Percentiles rank a stretch among this genome's conserved stretches.
Conservation (phyloP, 2,329 filamentous ascomycete genomes). For the Trichoderma pleuroti region DNA sequence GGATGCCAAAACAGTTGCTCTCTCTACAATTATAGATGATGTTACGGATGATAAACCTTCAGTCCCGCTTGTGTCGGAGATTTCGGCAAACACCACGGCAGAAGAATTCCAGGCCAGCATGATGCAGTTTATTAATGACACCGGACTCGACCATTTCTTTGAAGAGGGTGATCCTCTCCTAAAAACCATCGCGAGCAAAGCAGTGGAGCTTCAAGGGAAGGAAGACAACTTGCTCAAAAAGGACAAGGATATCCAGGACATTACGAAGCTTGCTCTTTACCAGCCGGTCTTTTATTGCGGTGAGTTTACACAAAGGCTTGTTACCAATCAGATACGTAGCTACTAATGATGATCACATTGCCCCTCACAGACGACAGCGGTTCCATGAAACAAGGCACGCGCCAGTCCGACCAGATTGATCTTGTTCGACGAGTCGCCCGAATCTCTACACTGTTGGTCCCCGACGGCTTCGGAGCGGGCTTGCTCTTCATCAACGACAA, state of each 20-base stretch:
- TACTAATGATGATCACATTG: not conserved
- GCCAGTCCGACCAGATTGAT: not conserved
- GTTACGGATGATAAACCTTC: not conserved
- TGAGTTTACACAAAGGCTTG: not conserved
- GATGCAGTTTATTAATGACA: not conserved
- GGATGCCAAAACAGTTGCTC: not conserved
- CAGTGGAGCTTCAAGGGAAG: not conserved
- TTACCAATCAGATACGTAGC: not conserved
- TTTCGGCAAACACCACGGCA: not conserved
- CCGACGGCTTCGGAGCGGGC: not conserved
- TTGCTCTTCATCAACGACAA: conserved; percentile 12
- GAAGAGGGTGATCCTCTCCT: not conserved
- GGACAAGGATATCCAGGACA: not conserved
- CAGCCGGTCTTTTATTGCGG: conserved; percentile 16
- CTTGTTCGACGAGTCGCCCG: not conserved
- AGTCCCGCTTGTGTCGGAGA: not conserved
- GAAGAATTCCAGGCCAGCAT: conserved; percentile 3
- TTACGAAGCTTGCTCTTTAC: not conserved
- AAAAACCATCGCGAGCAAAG: not conserved
- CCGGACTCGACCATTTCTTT: not conserved
- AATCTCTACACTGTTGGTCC: conserved; percentile 8
- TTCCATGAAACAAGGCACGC: conserved; percentile 4
- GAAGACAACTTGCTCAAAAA: not conserved
- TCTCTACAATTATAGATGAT: not conserved
- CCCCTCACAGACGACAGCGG: conserved; percentile 3